These are phyloP conservation scores for Kwoniella heveanensis DNA, from an alignment of 768 basidiomycete genomes.

Conservation along the genomic window DNA sequence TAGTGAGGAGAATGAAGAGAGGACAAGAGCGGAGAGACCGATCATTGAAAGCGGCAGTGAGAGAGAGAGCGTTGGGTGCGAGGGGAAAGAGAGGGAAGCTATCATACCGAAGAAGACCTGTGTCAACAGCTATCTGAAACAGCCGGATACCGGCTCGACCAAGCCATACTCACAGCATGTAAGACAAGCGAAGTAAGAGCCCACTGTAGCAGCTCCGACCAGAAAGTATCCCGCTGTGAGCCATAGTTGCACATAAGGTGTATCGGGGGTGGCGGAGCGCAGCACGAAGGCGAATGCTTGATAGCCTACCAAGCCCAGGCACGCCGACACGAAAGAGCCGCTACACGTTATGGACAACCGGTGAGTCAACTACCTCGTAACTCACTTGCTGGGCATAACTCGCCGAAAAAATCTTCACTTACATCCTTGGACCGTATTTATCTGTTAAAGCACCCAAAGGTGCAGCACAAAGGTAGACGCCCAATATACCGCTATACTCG, in stretches of 20 bases:
- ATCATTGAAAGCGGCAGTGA: slow-evolving; percentile 51
- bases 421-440: slow-evolving; percentile 53
- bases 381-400: too few species aligned
- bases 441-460: slow-evolving; percentile 53
- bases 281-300: slow-evolving; percentile 48
- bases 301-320: slow-evolving; percentile 49
- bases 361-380: slow-evolving; percentile 12
- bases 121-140: neutral
- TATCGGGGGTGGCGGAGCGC: slow-evolving; percentile 23
- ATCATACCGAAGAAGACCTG: neutral
- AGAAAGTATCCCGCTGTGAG: slow-evolving; percentile 45
- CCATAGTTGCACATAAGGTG: slow-evolving; percentile 41
- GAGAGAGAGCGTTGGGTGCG: slow-evolving; percentile 51
- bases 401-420: too few species aligned
- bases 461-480: slow-evolving; percentile 54
- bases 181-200: slow-evolving; percentile 53
- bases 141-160: neutral
- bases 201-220: slow-evolving; percentile 53
- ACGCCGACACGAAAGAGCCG: slow-evolving; percentile 43
- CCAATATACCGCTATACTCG: slow-evolving; percentile 45
- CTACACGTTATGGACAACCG: slow-evolving; percentile 19
- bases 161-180: slow-evolving; percentile 44
- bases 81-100: slow-evolving; percentile 53
- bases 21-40: slow-evolving; percentile 50
- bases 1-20: slow-evolving; percentile 47